Conservation (phyloP, 306 rosid genomes). For the Citrullus amarus region DNA sequence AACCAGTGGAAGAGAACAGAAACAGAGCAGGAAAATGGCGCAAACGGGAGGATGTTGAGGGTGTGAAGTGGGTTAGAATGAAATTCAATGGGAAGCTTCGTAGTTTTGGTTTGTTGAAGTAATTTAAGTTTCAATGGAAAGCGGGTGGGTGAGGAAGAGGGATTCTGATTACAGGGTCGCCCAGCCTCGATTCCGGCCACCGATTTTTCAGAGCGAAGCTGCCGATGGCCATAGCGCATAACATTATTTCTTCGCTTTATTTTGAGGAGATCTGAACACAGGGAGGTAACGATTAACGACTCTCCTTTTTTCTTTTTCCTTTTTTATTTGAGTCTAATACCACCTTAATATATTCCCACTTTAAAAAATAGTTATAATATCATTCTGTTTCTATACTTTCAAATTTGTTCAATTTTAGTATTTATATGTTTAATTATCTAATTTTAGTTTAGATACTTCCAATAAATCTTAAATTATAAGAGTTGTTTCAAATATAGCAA, state of each 20-base stretch:
- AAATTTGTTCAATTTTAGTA: too few species aligned
- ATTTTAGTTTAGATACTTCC: too few species aligned
- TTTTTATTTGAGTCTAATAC: too few species aligned
- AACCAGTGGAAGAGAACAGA: background rate
- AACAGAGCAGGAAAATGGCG: background rate
- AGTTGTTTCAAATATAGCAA: too few species aligned
- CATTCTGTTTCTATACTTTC: too few species aligned
- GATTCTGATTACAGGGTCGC: background rate
- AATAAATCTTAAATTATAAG: too few species aligned
- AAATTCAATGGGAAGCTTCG: background rate
- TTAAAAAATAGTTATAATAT: too few species aligned
- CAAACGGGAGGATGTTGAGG: background rate
- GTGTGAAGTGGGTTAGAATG: background rate
- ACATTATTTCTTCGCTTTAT: background rate
- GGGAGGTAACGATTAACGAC: background rate
- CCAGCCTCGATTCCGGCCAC: background rate
- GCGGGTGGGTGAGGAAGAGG: background rate
- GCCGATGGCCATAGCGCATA: background rate
- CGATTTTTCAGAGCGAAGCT: background rate
- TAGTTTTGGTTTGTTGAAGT: background rate
- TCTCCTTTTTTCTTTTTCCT: too few species aligned
- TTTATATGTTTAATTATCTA: too few species aligned
- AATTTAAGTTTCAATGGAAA: background rate
- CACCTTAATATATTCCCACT: too few species aligned
- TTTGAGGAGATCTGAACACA: background rate